phyloP scores from a whole-genome alignment of 495 filamentous ascomycete genomes.

The Hypoxylon intermedium region DNA sequence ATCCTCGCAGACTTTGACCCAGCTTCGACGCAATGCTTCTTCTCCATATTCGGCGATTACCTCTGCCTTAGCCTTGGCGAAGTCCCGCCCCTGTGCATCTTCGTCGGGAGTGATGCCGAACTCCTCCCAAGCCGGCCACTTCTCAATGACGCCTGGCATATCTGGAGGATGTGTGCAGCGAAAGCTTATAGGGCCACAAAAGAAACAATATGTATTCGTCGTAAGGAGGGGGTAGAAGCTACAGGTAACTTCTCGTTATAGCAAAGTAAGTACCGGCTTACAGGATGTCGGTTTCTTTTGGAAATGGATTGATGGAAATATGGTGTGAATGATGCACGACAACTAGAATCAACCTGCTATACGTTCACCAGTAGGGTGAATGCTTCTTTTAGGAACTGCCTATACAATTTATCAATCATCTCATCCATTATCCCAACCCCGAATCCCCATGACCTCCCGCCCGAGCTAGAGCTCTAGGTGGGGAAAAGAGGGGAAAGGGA shows the following conservation, averaged over 20 bases:
- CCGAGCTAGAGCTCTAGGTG: too few relatives aligned
- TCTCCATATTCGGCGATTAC: constrained; percentile 30
- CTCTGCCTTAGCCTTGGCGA: background rate
- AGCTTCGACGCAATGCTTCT: constrained; percentile 10
- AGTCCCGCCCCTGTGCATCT: background rate
- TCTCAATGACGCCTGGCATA: constrained; percentile 2
- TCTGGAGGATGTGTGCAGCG: background rate
- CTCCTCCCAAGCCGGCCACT: constrained; percentile 2
- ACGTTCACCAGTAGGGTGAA: background rate
- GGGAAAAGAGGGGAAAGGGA: too few relatives aligned
- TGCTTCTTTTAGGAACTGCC: background rate
- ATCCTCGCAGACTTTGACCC: constrained; percentile 21
- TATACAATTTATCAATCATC: background rate
- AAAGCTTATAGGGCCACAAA: background rate
- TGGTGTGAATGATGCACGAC: background rate
- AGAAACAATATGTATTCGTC: background rate
- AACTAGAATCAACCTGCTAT: background rate
- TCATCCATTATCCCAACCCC: background rate
- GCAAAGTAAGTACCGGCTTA: too few relatives aligned
- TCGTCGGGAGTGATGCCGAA: background rate
- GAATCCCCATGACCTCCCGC: background rate
- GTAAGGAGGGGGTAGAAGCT: background rate
- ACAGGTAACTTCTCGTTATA: too few relatives aligned
- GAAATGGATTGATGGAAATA: background rate
- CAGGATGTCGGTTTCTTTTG: background rate